Conservation (phyloP, 352 stramenopile species). For the Pythium plurisporium region DNA sequence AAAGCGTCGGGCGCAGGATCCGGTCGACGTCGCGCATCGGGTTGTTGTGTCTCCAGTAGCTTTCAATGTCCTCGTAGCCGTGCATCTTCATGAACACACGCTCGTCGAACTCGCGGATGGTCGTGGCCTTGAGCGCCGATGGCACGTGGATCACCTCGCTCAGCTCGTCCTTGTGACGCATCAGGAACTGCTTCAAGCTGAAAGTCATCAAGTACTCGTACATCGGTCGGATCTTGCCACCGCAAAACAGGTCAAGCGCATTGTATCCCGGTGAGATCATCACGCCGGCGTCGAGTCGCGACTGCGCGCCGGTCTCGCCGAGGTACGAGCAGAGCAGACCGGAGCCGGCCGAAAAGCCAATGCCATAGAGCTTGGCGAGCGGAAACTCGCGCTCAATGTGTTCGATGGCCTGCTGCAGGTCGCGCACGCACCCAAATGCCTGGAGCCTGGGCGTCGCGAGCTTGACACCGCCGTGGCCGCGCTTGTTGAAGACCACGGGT, state of each 20-base stretch:
- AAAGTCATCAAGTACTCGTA: conserved; percentile 81
- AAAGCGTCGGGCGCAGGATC: conserved; percentile 54
- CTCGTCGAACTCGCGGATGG: conserved; percentile 66
- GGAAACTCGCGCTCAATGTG: conserved; percentile 50
- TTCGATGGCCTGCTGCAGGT: conserved; percentile 49
- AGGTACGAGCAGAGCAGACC: conserved; percentile 70
- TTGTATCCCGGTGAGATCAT: conserved; percentile 79
- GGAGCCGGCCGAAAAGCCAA: conserved; percentile 70
- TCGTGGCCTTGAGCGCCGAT: conserved; percentile 40
- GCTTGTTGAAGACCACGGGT: conserved; percentile 84
- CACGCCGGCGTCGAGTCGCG: conserved; percentile 47
- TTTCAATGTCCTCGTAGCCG: conserved; percentile 55
- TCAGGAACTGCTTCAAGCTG: conserved; percentile 65
- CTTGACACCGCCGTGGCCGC: conserved; percentile 60
- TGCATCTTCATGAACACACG: conserved; percentile 82
- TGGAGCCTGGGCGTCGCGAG: conserved; percentile 68
- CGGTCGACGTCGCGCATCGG: conserved; percentile 61
- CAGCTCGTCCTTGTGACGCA: conserved; percentile 43
- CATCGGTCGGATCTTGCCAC: conserved; percentile 52
- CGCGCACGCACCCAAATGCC: conserved; percentile 59
- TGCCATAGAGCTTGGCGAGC: conserved; percentile 45
- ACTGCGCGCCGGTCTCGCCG: conserved; percentile 50
- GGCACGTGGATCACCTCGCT: conserved; percentile 43
- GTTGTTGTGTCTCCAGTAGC: conserved; percentile 74
- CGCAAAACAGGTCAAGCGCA: conserved; percentile 64